Evolutionary conservation across 192 early-diverging fungal genomes (phyloP), one percentile per base, ranked within the genome.

Genomic region (Coemansia sp.): DNA sequence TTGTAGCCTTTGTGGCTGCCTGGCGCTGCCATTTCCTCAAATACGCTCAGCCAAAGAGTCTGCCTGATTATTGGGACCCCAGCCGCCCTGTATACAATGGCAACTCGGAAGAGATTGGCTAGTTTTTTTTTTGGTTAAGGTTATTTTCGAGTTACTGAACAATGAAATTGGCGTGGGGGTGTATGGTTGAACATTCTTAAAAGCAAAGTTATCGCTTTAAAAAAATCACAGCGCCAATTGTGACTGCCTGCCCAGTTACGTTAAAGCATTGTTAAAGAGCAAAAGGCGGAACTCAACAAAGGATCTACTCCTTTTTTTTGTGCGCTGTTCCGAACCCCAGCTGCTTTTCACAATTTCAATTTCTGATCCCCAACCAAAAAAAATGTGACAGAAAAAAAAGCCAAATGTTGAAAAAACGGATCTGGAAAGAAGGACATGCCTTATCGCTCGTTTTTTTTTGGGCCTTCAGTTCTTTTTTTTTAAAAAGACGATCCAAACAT

Each of bases 1-100:
- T 77, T 34, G 37, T 58, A 2, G 79, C 61, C 2, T 45, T 82
- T n/a, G 61, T 74, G 3, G 30, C 49, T 3, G 40, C 58, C 18
- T 82, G 79, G 79, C 74, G 79, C 26, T 40, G 26, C 18, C 79
- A 82, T 53, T 82, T 82, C 72, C 59, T 82, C n/a, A 52, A 74
- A 3, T 25, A 63, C 52, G 68, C 71, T 20, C 40, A 16, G 25
- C 79, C 79, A 2, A 43, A 40, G n/a, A 34, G 69, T 52, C 49
- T 81, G 62, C 79, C 75, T n/a, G 71, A 69, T 49, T 73, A 78
- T 45, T 79, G 79, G 79, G 59, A 61, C 10, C 59, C 67, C 43
- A 68, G 65, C 45, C 70, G 70, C 34, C 48, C 33, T 35, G 25
- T 57, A 12, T 15, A 31, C 55, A 34, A 31, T n/a, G 30, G 16